A percentile compares a stretch with the other conserved stretches of the same genome.
Conservation (phyloP, 2,329 filamentous ascomycete genomes). For the Sordariomycetes sp. region DNA sequence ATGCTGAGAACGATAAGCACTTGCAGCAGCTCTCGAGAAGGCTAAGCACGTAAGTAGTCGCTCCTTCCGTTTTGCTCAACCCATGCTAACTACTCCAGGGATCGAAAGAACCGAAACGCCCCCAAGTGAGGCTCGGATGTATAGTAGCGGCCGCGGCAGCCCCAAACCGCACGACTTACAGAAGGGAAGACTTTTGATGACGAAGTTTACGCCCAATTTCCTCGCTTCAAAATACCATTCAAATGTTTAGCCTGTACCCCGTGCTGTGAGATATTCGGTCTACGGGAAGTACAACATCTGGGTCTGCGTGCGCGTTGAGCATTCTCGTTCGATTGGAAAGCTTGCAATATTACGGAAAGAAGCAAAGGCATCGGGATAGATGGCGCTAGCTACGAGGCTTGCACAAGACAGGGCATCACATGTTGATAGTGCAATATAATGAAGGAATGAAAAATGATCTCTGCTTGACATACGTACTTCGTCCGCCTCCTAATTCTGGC, state of each 20-base stretch:
- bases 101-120: slow-evolving; percentile 5
- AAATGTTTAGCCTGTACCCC: no score
- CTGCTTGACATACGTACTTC: not conserved
- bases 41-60: slow-evolving; percentile 76
- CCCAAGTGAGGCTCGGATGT: slow-evolving; percentile 2
- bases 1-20: slow-evolving; percentile 87
- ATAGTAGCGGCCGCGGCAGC: no score
- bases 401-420: no score
- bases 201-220: no score
- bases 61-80: not conserved
- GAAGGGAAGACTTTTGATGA: no score
- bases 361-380: not conserved
- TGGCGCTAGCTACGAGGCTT: slow-evolving; percentile 2
- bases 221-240: no score
- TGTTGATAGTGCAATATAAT: slow-evolving; percentile 1
- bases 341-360: not conserved
- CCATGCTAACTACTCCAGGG: not conserved
- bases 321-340: no score
- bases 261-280: no score
- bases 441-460: not conserved
- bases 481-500: no score
- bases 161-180: no score
- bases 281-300: no score
- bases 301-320: no score
- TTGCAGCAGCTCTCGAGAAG: slow-evolving; percentile 80